These are phyloP conservation scores for Tetradesmus lagerheimii DNA, from an alignment of 139 green algal genomes.

Conservation along the genomic window DNA sequence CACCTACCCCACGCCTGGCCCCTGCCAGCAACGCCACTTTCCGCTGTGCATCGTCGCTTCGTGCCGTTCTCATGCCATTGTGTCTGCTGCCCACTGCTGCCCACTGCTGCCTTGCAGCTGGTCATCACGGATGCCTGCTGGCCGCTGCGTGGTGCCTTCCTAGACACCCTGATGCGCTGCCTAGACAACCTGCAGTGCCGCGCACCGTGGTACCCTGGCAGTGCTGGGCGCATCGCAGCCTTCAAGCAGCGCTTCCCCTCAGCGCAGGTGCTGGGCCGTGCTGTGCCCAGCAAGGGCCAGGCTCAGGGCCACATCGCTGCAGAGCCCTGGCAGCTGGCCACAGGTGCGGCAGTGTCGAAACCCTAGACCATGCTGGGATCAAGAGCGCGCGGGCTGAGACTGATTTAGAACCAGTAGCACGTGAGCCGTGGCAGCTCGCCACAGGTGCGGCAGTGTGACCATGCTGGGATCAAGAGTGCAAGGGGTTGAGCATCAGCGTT, in stretches of 20 bases:
- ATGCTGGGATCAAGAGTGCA: background rate
- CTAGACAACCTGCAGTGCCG: conserved; percentile 51
- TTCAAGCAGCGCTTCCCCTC: conserved; percentile 60
- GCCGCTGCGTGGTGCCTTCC: conserved; percentile 76
- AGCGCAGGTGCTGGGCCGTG: conserved; percentile 55
- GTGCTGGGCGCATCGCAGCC: background rate
- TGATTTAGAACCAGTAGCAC: too few relatives aligned
- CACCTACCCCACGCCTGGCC: too few relatives aligned
- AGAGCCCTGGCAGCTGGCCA: conserved; percentile 38
- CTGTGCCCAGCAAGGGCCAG: conserved; percentile 10
- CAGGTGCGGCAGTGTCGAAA: background rate
- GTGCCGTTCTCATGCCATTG: background rate
- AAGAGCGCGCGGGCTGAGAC: background rate
- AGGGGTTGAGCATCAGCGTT: background rate
- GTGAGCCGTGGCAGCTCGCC: background rate
- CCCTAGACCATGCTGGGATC: too few relatives aligned
- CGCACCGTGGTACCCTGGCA: conserved; percentile 59
- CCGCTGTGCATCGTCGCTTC: background rate
- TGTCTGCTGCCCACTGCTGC: background rate
- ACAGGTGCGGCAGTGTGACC: background rate
- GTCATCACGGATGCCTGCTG: conserved; percentile 78
- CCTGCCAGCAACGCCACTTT: background rate
- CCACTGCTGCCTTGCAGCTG: conserved; percentile 17
- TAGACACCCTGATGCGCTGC: conserved; percentile 62
- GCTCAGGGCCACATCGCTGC: background rate